These are phyloP conservation scores for Anaeromyces robustus DNA, from an alignment of 192 early-diverging fungal genomes.

Conservation along the genomic window DNA sequence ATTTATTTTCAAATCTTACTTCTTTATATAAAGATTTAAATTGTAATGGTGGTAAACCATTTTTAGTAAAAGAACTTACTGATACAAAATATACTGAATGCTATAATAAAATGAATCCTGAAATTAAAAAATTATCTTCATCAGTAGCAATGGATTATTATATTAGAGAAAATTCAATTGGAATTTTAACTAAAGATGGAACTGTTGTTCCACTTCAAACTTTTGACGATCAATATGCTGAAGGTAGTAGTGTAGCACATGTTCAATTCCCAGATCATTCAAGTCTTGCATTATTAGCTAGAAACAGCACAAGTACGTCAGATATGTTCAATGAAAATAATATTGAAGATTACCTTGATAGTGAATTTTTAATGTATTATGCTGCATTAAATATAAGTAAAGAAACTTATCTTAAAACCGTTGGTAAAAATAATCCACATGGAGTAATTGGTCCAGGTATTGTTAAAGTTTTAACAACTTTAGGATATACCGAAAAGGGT, in stretches of 20 bases:
- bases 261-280: background rate
- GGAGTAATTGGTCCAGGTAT: background rate
- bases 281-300: no score
- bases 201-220: background rate
- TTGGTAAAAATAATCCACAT: background rate
- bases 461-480: background rate
- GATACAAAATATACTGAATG: background rate
- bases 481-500: background rate
- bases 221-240: background rate
- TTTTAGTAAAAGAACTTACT: background rate
- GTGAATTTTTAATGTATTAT: background rate
- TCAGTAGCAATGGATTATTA: background rate
- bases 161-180: background rate
- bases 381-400: background rate
- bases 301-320: no score
- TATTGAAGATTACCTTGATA: background rate
- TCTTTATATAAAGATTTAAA: background rate
- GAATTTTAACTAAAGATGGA: background rate
- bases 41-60: background rate
- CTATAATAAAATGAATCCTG: background rate
- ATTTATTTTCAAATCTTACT: background rate
- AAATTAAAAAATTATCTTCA: background rate
- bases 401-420: background rate
- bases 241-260: background rate
- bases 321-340: background rate